Evolutionary conservation across 2,329 filamentous ascomycete species (phyloP).

Genomic region (Hysterium pulicare): DNA sequence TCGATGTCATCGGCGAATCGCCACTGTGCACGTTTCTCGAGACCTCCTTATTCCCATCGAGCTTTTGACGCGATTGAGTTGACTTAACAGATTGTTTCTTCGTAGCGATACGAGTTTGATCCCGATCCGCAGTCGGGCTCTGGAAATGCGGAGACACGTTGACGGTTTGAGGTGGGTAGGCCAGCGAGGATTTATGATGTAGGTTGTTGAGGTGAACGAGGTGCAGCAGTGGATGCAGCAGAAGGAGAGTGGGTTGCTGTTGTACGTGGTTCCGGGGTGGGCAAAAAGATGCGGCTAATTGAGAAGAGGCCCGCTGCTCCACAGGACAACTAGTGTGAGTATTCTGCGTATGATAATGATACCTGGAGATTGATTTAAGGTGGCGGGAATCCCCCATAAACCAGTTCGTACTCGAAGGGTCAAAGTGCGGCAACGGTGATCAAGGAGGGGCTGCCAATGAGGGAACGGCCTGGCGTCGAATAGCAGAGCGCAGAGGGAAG

Average conservation of each 20-base stretch:
- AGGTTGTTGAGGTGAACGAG: slow-evolving; percentile 27
- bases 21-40: slow-evolving; percentile 30
- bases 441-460: slow-evolving; percentile 5
- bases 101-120: slow-evolving; percentile 23
- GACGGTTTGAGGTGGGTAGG: slow-evolving; percentile 27
- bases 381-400: slow-evolving; percentile 20
- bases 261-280: slow-evolving; percentile 8
- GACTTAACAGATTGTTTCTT: slow-evolving; percentile 28
- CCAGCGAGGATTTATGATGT: slow-evolving; percentile 13
- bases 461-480: slow-evolving; percentile 3
- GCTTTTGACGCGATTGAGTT: slow-evolving; percentile 24
- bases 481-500: slow-evolving; percentile 4
- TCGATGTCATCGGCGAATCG: slow-evolving; percentile 38
- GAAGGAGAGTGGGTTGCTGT: slow-evolving; percentile 17
- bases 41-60: slow-evolving; percentile 37
- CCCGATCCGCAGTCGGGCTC: slow-evolving; percentile 32
- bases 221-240: slow-evolving; percentile 27
- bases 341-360: slow-evolving; percentile 16
- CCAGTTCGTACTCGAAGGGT: slow-evolving; percentile 7
- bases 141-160: slow-evolving; percentile 38
- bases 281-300: slow-evolving; percentile 6
- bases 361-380: slow-evolving; percentile 8
- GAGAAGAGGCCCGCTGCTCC: slow-evolving; percentile 4
- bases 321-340: slow-evolving; percentile 11
- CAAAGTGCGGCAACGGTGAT: slow-evolving; percentile 6